Base-by-base conservation (phyloP, 1,284 basidiomycete species). In the Trametes pubescens region DNA sequence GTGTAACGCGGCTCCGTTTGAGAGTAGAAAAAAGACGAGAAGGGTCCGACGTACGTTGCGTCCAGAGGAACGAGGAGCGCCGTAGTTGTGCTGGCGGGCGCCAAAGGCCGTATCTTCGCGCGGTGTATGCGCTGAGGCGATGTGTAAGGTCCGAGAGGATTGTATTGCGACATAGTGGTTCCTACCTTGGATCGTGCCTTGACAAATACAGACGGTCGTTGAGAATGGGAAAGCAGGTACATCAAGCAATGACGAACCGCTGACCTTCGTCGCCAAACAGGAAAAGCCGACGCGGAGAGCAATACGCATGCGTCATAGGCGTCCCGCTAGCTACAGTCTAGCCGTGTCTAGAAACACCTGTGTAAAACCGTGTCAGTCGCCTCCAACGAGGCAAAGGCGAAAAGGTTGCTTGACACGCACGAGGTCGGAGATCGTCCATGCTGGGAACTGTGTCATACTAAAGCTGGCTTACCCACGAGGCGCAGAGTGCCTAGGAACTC, bases 391-490 rank as follows among this genome's bases (percentile, higher is more conserved):
- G 29, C 11, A 55, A 16, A 61, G 8, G 24, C 13, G 21, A n/a
- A 24, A 53, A 37, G 48, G 47, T 16, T 38, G 46, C 7, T 16
- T 49, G 46, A 29, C 46, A 55, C 59, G 22, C 53, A 43, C 40
- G 14, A 47, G 46, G 37, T 56, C 47, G 60, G 48, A 56, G 22
- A 22, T 26, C 22, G 24, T 35, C 53, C 13, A 37, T 10, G 37
- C 46, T 51, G 59, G 34, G 59, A 61, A 34, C 10, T 18, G 2
- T n/a, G 29, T 7, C 1, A n/a, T 35, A 38, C 48, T 35, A 21
- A 46, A 38, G 24, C 6, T n/a, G 32, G 58, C 11, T 8, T 21
- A 60, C 54, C 16, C 53, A 51, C 51, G 60, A 35, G 44, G 51
- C 10, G 10, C 53, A 14, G 1, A 16, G 26, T n/a, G 38, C 29